Conservation (phyloP, 2,329 filamentous ascomycete genomes). For the Epichloe amarillans region DNA sequence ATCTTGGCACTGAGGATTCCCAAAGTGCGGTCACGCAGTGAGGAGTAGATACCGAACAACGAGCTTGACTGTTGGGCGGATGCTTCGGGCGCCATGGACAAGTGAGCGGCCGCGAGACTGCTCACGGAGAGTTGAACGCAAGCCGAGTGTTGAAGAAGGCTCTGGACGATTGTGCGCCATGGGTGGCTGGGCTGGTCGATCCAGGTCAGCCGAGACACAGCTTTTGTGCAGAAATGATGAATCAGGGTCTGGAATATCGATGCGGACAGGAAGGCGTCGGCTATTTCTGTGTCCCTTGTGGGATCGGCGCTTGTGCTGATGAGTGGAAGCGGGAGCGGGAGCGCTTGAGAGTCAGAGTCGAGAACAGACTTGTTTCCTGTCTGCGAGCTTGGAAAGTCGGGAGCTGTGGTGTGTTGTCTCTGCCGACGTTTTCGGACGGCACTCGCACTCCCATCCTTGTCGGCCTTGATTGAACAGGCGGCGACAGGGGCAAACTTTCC, state of each 20-base stretch:
- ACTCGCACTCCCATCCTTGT: background rate
- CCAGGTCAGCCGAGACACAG: slow-evolving; percentile 11
- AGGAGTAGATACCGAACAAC: background rate
- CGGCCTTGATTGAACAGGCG: background rate
- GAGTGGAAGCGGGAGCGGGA: background rate
- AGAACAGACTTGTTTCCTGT: background rate
- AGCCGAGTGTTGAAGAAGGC: slow-evolving; percentile 6
- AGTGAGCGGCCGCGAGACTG: slow-evolving; percentile 5
- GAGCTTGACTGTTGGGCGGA: background rate
- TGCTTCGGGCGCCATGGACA: slow-evolving; percentile 3
- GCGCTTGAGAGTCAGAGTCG: background rate
- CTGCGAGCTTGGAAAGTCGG: background rate
- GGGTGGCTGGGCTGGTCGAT: slow-evolving; percentile 10
- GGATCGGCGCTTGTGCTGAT: background rate
- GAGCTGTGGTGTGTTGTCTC: background rate
- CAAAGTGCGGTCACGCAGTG: slow-evolving; percentile 2
- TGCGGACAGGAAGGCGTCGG: background rate
- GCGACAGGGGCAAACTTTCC: slow-evolving; percentile 7
- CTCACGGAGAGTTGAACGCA: slow-evolving; percentile 8
- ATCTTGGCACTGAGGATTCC: slow-evolving; percentile 4
- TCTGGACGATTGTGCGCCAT: slow-evolving; percentile 8
- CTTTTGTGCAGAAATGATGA: slow-evolving; percentile 9
- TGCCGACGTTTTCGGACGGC: background rate
- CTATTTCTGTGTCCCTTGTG: background rate
- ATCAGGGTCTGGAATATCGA: slow-evolving; percentile 8